Base-by-base conservation (phyloP, 345 rosid species). In the Eucalyptus grandis region DNA sequence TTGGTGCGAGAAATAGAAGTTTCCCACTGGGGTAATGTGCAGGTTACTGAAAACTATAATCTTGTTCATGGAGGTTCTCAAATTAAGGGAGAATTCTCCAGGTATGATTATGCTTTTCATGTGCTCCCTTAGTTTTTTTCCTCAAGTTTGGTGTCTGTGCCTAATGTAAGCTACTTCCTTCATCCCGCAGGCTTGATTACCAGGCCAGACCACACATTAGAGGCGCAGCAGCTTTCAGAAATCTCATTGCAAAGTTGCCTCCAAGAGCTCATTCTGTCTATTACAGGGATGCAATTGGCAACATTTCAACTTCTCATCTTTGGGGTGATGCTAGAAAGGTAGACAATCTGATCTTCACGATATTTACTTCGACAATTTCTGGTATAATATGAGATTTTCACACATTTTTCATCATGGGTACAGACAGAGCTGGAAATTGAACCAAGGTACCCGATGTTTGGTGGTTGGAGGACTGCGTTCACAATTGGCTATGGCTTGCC, bases 11-110 rank as follows among this genome's bases (percentile, higher is more conserved):
- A 98, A 92, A 94, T 98, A 89, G 99, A 97, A 92, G 94, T 98
- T 89, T 98, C 99, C 85, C 99, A 96, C 40, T 98, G 99, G 99
- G 99, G 99, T 82, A 95, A 96, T 60, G 96, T 98, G 88, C 98
- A 96, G 91, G 92, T 98, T 72, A 95, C 99, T 0, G 99, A 98
- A 91, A 93, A 98, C 91, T 98, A 98, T 91, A 93, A 93, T 62
- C 77, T 98, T 47, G 90, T 94, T 72, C 98, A 98, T 90, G 95
- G 93, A 24, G 99, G 99, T 81, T 97, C 99, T 89, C 94, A 95
- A 87, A 95, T 94, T 91, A 95, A 92, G 97, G 99, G 99, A 69
- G 99, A 95, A 93, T 97, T 97, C 93, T 98, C 99, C 86, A 96
- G 99, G 98, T 95, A 87, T 87, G 65, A 89, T 56, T 47, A 5